These are phyloP conservation scores for Fusarium sp. DNA, from an alignment of 2,329 filamentous ascomycete species.

Conservation along the genomic window DNA sequence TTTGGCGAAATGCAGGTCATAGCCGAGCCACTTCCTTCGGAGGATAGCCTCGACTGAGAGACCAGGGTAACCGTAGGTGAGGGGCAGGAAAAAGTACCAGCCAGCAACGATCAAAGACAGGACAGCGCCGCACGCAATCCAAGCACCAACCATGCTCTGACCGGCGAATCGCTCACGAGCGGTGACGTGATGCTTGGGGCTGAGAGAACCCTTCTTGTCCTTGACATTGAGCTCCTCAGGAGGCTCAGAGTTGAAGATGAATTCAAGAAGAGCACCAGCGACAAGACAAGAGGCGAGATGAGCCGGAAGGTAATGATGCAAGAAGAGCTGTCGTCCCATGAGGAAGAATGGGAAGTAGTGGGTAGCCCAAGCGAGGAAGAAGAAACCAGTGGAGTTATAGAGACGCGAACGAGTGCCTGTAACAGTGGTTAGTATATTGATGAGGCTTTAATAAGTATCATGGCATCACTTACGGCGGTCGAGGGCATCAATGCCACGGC, in stretches of 20 bases:
- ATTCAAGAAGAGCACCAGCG: slow-evolving; percentile 91
- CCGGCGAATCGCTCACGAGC: slow-evolving; percentile 85
- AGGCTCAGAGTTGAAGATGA: slow-evolving; percentile 93
- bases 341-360: slow-evolving; percentile 98
- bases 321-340: slow-evolving; percentile 97
- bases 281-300: slow-evolving; percentile 93
- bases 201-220: slow-evolving; percentile 62
- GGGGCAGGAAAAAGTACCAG: slow-evolving; percentile 93
- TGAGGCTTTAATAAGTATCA: neutral
- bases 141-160: slow-evolving; percentile 82
- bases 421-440: slow-evolving; percentile 50
- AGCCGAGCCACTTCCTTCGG: slow-evolving; percentile 93
- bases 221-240: slow-evolving; percentile 68
- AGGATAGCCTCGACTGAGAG: slow-evolving; percentile 83
- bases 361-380: slow-evolving; percentile 97
- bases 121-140: slow-evolving; percentile 83
- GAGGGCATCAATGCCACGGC: slow-evolving; percentile 92
- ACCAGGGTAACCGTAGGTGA: slow-evolving; percentile 96
- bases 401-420: slow-evolving; percentile 89
- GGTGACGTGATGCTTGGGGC: slow-evolving; percentile 75
- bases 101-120: slow-evolving; percentile 77
- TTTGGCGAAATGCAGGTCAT: slow-evolving; percentile 99
- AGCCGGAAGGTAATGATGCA: slow-evolving; percentile 97
- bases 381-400: slow-evolving; percentile 99
- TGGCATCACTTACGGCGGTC: slow-evolving; percentile 82